Base-by-base conservation (phyloP, 441 rosid genomes). In the Adansonia rubrostipa region DNA sequence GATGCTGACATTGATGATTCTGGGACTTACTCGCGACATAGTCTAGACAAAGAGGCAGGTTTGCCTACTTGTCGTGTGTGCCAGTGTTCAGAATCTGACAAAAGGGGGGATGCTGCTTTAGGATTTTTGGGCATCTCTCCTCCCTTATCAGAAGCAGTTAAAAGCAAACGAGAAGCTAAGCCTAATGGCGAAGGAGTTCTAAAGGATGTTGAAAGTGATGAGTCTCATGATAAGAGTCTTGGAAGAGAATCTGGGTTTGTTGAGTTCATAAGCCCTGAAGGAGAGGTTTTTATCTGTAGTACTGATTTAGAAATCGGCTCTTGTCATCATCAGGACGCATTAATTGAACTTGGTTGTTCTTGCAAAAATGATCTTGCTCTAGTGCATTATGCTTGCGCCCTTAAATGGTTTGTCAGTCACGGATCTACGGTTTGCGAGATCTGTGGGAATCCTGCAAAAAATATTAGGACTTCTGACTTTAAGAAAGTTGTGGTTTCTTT, bases 381-480 rank as follows among this genome's bases (percentile, higher is more conserved):
- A 8, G 98, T 95, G 13, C 99, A 93, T 77, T 95, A 93, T 78
- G 91, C 97, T 6, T 95, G 98, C 82, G 98, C 98, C 6, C 92
- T 95, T 77, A 95, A 95, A 84, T 95, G 99, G 99, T 95, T 95
- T 80, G 91, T 95, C 36, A 95, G 85, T 88, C 97, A 89, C 66
- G 97, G 99, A 76, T 95, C 99, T 57, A 95, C 96, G 0, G 81
- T 90, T 42, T 95, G 99, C 44, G 99, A 95, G 84, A 93, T 95
- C 22, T 95, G 99, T 51, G 98, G 96, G 28, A 72, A 80, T 51
- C 62, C 88, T 6, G 92, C 98, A 0, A 87, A 82, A 84, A 90
- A 88, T 84, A 84, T 95, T 71, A 90, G 83, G 80, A 79, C 78
- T 28, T 67, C 80, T 9, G 98, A 95, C 81, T 85, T 81, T 74